Percentiles rank a stretch among this genome's conserved stretches.
Conservation (phyloP, 2,329 filamentous ascomycete species). For the Scytalidium lignicola region DNA sequence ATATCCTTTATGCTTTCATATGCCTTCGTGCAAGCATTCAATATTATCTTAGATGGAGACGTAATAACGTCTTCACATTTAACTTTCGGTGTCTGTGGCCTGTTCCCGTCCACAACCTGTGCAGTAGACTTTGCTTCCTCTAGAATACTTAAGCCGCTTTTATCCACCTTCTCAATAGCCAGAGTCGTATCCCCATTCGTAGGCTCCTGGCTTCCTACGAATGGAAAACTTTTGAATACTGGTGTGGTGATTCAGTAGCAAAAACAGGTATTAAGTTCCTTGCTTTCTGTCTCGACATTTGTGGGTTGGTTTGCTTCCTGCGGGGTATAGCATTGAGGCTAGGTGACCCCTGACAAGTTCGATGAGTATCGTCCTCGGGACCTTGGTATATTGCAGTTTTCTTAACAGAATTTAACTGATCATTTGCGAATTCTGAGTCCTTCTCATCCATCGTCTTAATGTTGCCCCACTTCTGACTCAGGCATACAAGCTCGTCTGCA, state of each 20-base stretch:
- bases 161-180: slow-evolving; percentile 13
- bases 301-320: too few species aligned
- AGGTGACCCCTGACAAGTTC: background rate
- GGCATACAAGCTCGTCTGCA: too few species aligned
- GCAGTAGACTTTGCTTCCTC: background rate
- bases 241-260: slow-evolving; percentile 1
- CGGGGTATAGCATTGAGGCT: too few species aligned
- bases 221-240: slow-evolving; percentile 28
- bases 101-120: background rate
- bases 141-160: too few species aligned
- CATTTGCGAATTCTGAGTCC: too few species aligned
- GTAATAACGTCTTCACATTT: background rate
- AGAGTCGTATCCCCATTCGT: slow-evolving; percentile 29
- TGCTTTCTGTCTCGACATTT: background rate
- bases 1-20: background rate
- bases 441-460: too few species aligned
- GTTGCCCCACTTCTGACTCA: too few species aligned
- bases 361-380: too few species aligned
- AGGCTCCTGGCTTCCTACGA: slow-evolving; percentile 30
- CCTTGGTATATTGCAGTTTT: too few species aligned
- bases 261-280: background rate
- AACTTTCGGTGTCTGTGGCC: background rate
- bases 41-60: background rate
- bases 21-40: background rate
- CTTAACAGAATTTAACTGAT: too few species aligned